Conservation (phyloP, 2,329 filamentous ascomycete genomes). For the Cladophialophora bantiana region DNA sequence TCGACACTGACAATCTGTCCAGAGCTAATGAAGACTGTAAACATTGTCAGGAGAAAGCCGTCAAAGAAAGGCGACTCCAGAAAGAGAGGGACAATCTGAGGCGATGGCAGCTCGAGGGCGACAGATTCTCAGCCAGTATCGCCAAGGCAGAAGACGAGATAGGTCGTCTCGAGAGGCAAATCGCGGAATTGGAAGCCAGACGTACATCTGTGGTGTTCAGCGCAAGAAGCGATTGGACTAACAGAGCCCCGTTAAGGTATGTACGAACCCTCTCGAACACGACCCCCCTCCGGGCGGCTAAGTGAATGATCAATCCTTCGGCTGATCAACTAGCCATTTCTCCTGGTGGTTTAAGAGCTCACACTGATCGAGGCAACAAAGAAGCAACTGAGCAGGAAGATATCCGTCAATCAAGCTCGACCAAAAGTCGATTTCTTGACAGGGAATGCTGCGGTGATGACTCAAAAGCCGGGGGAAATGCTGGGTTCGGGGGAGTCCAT, state of each 20-base stretch:
- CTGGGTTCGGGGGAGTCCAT: not conserved
- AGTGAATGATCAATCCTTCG: conserved; percentile 3
- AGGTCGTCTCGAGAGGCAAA: conserved; percentile 28
- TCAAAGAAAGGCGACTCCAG: conserved; percentile 35
- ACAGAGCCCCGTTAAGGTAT: not conserved
- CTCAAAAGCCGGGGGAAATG: not conserved
- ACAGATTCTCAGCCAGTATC: conserved; percentile 36
- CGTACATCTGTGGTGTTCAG: conserved; percentile 25
- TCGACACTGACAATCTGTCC: conserved; percentile 30
- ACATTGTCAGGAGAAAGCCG: conserved; percentile 38
- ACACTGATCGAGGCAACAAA: not conserved
- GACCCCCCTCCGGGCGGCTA: conserved; percentile 18
- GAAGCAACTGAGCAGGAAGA: not conserved
- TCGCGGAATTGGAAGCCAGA: conserved; percentile 30
- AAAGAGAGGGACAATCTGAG: conserved; percentile 36
- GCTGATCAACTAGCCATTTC: not conserved
- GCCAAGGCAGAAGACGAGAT: conserved; percentile 34
- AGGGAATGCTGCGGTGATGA: conserved; percentile 4
- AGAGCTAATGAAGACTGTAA: conserved; percentile 34
- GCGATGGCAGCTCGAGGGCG: conserved; percentile 36
- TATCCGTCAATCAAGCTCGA: not conserved
- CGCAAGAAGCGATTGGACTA: not conserved
- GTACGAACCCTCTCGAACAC: not conserved
- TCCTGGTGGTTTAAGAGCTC: not conserved
- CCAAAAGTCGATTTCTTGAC: conserved; percentile 4